Percentiles rank a stretch among this genome's conserved stretches.
phyloP scores from a whole-genome alignment of 192 early-diverging fungal species.

The Backusella sp. region DNA sequence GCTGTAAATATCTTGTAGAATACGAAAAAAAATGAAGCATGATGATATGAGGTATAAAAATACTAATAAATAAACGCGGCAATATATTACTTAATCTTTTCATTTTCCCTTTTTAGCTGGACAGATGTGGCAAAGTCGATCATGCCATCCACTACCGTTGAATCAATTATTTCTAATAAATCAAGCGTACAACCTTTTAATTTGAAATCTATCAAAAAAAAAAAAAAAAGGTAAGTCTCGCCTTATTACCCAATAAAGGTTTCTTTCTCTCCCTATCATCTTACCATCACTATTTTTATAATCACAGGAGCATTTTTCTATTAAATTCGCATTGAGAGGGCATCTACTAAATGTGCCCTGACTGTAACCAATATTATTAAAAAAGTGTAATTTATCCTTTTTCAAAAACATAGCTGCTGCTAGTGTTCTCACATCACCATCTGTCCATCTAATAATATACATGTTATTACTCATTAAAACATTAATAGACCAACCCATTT shows the following conservation, averaged over 20 bases:
- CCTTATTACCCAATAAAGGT: background rate
- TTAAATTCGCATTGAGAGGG: constrained; percentile 48
- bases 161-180: background rate
- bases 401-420: constrained; percentile 62
- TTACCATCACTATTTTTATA: constrained; percentile 47
- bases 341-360: constrained; percentile 67
- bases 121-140: constrained; percentile 2
- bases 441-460: constrained; percentile 53
- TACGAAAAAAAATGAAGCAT: background rate
- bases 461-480: background rate
- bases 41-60: background rate
- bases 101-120: background rate
- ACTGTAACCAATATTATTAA: constrained; percentile 70
- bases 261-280: background rate
- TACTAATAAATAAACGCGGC: background rate
- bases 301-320: constrained; percentile 47
- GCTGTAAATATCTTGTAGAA: background rate
- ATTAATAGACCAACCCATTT: background rate
- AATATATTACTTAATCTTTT: background rate
- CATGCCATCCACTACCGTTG: constrained; percentile 6
- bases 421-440: constrained; percentile 69
- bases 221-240: background rate
- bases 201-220: constrained; percentile 10
- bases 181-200: constrained; percentile 4
- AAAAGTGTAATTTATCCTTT: constrained; percentile 67